Evolutionary conservation across 352 stramenopile genomes (phyloP), one percentile per base, ranked within the genome.

Genomic region (Pseudoperonospora humuli): DNA sequence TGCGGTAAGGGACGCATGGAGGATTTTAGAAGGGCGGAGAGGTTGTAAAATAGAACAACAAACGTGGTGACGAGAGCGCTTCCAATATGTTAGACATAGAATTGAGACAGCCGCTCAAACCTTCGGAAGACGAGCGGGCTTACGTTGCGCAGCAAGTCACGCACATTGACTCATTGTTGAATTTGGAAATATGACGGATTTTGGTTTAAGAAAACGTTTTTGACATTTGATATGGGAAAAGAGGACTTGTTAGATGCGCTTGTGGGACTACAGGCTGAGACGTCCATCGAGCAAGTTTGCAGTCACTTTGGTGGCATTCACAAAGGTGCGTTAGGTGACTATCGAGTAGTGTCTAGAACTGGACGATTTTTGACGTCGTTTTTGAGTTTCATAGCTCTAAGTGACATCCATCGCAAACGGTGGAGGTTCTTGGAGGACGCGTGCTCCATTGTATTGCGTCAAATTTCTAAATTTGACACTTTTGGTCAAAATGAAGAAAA

Each of bases 391-490:
- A 31, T 27, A 86, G 75, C 74, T 14, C 52, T 89, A 13, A 45
- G 10, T 1, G 62, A 79, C 24, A 77, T 89, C 20, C 11, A 54
- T 5, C 67, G 72, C 28, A 89, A 89, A 44, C 67, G 68, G 26
- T 86, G 74, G 42, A 60, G 60, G 21, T 86, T 89, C 43, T 48
- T 86, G 18, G 75, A 86, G 57, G 74, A 85, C 52, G 50, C 70
- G 9, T 75, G 78, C 43, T 63, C 66, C 1, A 51, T 55, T 8
- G 70, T 86, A 24, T 37, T 84, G n/a, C 61, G 56, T 4, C 52
- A 50, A 17, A 39, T 67, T 33, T 54, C 58, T 9, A 9, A n/a
- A 0, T 3, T 62, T 25, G 39, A 1, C 11, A 8, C 41, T 24
- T 13, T 53, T 42, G 2, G 10, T 7, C 38, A 57, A 2, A 14